Evolutionary conservation across 2,329 filamentous ascomycete genomes (phyloP).

Genomic region (Claviceps spartinae): DNA sequence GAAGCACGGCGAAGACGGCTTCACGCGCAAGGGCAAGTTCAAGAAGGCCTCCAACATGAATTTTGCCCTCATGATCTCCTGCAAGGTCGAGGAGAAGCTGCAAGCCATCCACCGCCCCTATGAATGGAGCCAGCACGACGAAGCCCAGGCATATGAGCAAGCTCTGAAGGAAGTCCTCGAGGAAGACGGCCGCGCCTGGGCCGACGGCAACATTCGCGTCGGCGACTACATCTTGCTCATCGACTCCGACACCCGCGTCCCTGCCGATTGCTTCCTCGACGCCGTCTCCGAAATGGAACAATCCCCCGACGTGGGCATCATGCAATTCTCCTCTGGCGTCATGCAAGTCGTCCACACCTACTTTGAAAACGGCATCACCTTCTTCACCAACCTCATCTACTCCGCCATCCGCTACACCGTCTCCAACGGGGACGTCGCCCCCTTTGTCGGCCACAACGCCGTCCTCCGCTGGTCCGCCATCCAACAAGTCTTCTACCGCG

Average conservation of each 20-base stretch:
- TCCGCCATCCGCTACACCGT: conserved; percentile 67
- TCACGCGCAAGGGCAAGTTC: conserved; percentile 51
- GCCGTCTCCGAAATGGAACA: conserved; percentile 73
- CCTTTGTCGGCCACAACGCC: conserved; percentile 72
- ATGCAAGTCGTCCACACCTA: conserved; percentile 68
- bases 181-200: conserved; percentile 59
- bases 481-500: conserved; percentile 57
- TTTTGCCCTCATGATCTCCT: conserved; percentile 53
- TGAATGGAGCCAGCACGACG: conserved; percentile 55
- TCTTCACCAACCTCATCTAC: conserved; percentile 64
- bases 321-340: conserved; percentile 65
- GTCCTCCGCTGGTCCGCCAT: conserved; percentile 63
- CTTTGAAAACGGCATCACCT: conserved; percentile 57
- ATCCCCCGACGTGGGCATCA: conserved; percentile 63
- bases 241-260: conserved; percentile 69
- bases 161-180: conserved; percentile 53
- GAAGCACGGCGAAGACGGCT: conserved; percentile 48
- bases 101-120: conserved; percentile 38
- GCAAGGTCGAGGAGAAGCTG: conserved; percentile 58
- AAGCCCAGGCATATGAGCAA: conserved; percentile 51
- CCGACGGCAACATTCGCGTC: conserved; percentile 72
- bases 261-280: conserved; percentile 63
- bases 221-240: conserved; percentile 69
- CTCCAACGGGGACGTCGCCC: conserved; percentile 61
- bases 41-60: conserved; percentile 66